Conservation (phyloP, 106 monocot species). For the Dendrobium huoshanense region DNA sequence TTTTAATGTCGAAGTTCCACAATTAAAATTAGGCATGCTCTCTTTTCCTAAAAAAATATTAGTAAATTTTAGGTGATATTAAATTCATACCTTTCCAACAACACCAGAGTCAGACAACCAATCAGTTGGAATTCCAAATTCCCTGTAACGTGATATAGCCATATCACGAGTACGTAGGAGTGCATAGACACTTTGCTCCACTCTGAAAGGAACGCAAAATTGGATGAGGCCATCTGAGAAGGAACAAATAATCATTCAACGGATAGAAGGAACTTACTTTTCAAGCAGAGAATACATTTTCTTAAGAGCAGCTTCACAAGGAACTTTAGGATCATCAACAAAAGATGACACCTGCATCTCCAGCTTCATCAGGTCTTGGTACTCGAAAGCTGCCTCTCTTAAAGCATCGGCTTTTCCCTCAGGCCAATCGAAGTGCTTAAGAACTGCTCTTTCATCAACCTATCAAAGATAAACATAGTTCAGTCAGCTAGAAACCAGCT, state of each 20-base stretch:
- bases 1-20: no score
- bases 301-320: slow-evolving; percentile 78
- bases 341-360: slow-evolving; percentile 58
- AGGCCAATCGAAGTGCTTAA: slow-evolving; percentile 98
- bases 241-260: not conserved
- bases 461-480: slow-evolving; percentile 8
- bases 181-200: slow-evolving; percentile 92
- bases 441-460: slow-evolving; percentile 95
- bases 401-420: slow-evolving; percentile 90
- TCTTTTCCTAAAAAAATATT: no score
- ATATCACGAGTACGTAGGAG: slow-evolving; percentile 81
- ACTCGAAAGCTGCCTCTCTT: slow-evolving; percentile 87
- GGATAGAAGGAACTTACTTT: slow-evolving; percentile 43
- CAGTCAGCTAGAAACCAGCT: not conserved
- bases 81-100: slow-evolving; percentile 68
- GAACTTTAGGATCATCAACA: slow-evolving; percentile 62
- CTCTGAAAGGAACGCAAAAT: slow-evolving; percentile 23
- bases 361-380: slow-evolving; percentile 80
- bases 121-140: slow-evolving; percentile 80
- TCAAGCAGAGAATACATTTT: slow-evolving; percentile 93
- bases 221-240: not conserved
- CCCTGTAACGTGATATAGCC: slow-evolving; percentile 75
- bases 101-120: slow-evolving; percentile 82
- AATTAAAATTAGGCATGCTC: no score
- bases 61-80: no score